Conservation (phyloP, 2,329 filamentous ascomycete genomes). For the Hypoxylon sp. region DNA sequence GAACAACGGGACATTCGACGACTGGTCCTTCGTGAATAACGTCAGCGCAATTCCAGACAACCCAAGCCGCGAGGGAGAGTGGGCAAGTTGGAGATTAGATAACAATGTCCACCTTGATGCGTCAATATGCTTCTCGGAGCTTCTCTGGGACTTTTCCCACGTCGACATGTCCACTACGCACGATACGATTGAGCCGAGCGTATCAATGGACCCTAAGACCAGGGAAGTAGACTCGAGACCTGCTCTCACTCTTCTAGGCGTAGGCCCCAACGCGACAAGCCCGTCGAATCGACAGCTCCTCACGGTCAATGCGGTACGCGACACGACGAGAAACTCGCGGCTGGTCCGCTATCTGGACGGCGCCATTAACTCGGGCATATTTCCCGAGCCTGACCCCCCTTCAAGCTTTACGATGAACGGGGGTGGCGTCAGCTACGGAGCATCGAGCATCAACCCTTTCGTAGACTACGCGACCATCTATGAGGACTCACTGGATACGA, state of each 20-base stretch:
- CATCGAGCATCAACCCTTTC: constrained; percentile 29
- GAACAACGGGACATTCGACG: constrained; percentile 20
- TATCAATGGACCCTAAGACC: constrained; percentile 21
- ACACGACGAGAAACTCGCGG: constrained; percentile 30
- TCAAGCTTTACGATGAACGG: constrained; percentile 24
- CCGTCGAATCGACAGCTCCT: constrained; percentile 22
- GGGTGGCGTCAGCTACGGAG: constrained; percentile 26
- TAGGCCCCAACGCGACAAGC: background rate
- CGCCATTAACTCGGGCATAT: constrained; percentile 19
- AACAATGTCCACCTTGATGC: constrained; percentile 7
- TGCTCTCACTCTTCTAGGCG: constrained; percentile 30
- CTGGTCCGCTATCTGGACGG: constrained; percentile 30
- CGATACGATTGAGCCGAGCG: constrained; percentile 26
- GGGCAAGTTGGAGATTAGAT: constrained; percentile 16
- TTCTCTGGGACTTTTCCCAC: constrained; percentile 30
- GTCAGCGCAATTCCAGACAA: constrained; percentile 9
- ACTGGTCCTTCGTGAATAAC: constrained; percentile 19
- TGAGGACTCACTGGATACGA: constrained; percentile 26
- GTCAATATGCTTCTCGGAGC: constrained; percentile 23
- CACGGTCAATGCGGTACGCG: constrained; percentile 18
- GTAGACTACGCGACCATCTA: constrained; percentile 34
- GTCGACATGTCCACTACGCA: constrained; percentile 29
- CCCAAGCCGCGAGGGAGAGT: constrained; percentile 13
- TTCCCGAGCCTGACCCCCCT: constrained; percentile 1
- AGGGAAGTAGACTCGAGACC: constrained; percentile 19